These are phyloP conservation scores for Millerozyma acaciae DNA, from an alignment of 805 yeast species.

Conservation along the genomic window DNA sequence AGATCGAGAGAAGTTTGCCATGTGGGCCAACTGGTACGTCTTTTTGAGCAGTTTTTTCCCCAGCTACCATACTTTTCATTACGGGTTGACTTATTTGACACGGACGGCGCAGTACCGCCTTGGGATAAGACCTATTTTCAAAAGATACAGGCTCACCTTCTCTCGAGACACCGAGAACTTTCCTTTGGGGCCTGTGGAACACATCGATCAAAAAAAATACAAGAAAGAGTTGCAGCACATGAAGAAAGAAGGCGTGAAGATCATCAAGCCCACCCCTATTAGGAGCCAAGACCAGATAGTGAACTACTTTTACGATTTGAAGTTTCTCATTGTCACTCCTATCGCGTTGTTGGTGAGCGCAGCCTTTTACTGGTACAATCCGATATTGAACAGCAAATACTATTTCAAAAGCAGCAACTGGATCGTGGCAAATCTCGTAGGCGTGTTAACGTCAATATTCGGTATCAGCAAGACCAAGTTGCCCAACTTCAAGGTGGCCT, in stretches of 20 bases:
- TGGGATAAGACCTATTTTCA: slow-evolving; percentile 14
- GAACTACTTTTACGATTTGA: slow-evolving; percentile 19
- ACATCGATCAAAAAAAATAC: slow-evolving; percentile 8
- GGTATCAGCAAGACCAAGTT: slow-evolving; percentile 38
- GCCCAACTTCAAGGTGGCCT: slow-evolving; percentile 44
- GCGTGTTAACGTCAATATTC: slow-evolving; percentile 40
- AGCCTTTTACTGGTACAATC: slow-evolving; percentile 7
- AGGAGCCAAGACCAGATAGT: slow-evolving; percentile 19
- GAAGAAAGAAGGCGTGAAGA: slow-evolving; percentile 9
- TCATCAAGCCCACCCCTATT: slow-evolving; percentile 20
- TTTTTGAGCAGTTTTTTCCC: slow-evolving; percentile 30
- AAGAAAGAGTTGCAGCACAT: slow-evolving; percentile 10
- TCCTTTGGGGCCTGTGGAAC: slow-evolving; percentile 35
- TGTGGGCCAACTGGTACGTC: slow-evolving; percentile 32
- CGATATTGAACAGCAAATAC: slow-evolving; percentile 8
- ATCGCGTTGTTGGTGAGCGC: slow-evolving; percentile 6
- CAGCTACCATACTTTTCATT: slow-evolving; percentile 24
- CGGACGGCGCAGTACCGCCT: slow-evolving; percentile 15
- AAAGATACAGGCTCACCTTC: slow-evolving; percentile 41
- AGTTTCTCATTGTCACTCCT: slow-evolving; percentile 14
- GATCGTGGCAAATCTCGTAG: slow-evolving; percentile 35
- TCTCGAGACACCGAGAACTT: slow-evolving; percentile 32
- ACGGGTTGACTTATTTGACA: slow-evolving; percentile 17
- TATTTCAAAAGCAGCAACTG: slow-evolving; percentile 10
- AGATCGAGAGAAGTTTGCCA: slow-evolving; percentile 25